Evolutionary conservation across 1,284 basidiomycete genomes (phyloP), one percentile per base, ranked within the genome.

Genomic region (Moesziomyces globuligerus): DNA sequence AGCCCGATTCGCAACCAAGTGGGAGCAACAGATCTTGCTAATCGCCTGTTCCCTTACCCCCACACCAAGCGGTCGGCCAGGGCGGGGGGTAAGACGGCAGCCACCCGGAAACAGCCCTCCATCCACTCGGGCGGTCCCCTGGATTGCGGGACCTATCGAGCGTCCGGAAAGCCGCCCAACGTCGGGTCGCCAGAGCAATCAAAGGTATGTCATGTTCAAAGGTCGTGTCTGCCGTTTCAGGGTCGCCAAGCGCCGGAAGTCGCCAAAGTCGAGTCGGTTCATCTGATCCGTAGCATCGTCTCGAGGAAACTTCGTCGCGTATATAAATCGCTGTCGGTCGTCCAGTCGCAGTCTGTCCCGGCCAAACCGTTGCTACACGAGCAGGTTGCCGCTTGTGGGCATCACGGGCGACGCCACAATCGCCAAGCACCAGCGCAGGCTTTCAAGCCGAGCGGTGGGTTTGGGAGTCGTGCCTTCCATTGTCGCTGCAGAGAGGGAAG

Each of bases 21-120:
- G 37, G 68, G 53, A 61, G 68, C 61, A 66, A 56, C 50, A 66
- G 68, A 51, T 53, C 61, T 65, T 66, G 52, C 61, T 59, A 71
- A 64, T 51, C 21, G 59, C 56, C 59, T 64, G 44, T 52, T 59
- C 60, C 67, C 62, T 66, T 54, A 59, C 55, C 62, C 51, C 26
- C 10, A 3, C 24, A 39, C 58, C 32, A 37, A 39, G 17, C 29
- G 47, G n/a, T 42, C 25, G 36, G 10, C 32, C 32, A 11, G 11
- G 46, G 46, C 17, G 46, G 45, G n/a, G n/a, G 55, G 59, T 50
- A 66, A 66, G 65, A 60, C 58, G 59, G 59, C 66, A 55, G 58
- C 50, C 58, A 62, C 25, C 66, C 40, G 43, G 21, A 24, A 55
- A 59, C 29, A 44, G 25, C 18, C 20, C 23, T 15, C 17, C 17